Evolutionary conservation across 1,284 basidiomycete species (phyloP).

Genomic region (Ceratobasidium sp.): DNA sequence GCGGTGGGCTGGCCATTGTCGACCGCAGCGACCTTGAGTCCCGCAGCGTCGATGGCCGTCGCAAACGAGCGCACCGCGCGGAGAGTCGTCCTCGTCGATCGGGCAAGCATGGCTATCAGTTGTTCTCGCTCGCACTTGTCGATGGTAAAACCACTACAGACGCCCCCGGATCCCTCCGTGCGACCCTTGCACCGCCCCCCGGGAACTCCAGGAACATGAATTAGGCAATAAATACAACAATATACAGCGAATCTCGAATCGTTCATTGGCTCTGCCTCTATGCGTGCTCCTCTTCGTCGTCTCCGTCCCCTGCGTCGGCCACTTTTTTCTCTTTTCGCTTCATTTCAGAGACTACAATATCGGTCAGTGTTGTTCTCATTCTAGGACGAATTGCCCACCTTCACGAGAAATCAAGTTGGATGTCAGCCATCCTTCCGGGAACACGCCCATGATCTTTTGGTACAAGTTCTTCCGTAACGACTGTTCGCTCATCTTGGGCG

Average conservation of each 20-base stretch:
- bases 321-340: slow-evolving; percentile 35
- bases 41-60: slow-evolving; percentile 77
- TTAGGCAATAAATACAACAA: slow-evolving; percentile 33
- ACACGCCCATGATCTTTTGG: slow-evolving; percentile 79
- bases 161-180: slow-evolving; percentile 26
- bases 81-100: slow-evolving; percentile 21
- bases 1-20: slow-evolving; percentile 83
- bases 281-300: slow-evolving; percentile 29
- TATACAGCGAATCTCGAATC: neutral
- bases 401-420: slow-evolving; percentile 58
- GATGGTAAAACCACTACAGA: slow-evolving; percentile 5
- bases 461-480: slow-evolving; percentile 76
- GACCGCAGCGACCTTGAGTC: slow-evolving; percentile 83
- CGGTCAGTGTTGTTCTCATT: neutral
- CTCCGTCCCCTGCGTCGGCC: slow-evolving; percentile 21
- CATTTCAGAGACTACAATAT: slow-evolving; percentile 24
- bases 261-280: slow-evolving; percentile 5
- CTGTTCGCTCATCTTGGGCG: slow-evolving; percentile 74
- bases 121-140: neutral
- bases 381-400: slow-evolving; percentile 47
- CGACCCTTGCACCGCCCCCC: slow-evolving; percentile 17
- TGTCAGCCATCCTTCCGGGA: slow-evolving; percentile 76
- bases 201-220: slow-evolving; percentile 34
- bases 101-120: slow-evolving; percentile 16
- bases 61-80: slow-evolving; percentile 69